Conservation (phyloP, 192 early-diverging fungal species). For the Umbelopsis sp. region DNA sequence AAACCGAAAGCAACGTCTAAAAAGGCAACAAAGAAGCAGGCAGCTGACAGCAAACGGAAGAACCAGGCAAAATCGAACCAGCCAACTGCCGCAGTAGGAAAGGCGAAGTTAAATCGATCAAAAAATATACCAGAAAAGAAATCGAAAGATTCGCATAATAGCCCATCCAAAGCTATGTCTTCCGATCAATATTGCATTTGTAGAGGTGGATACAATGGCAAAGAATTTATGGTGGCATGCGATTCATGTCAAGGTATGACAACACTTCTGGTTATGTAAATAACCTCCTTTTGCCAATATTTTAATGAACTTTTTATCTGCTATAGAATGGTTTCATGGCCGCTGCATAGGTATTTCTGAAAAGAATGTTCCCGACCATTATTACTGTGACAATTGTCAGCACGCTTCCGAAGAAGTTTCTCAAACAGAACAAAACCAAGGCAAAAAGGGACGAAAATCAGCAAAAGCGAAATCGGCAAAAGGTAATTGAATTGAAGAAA, state of each 20-base stretch:
- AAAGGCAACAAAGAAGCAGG: conserved; percentile 6
- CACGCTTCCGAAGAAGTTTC: conserved; percentile 20
- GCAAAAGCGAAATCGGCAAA: background rate
- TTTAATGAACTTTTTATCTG: background rate
- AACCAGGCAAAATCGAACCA: conserved; percentile 2
- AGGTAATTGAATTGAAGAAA: background rate
- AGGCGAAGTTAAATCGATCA: background rate
- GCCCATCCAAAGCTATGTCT: background rate
- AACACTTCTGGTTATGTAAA: background rate
- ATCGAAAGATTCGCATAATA: background rate
- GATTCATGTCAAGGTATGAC: conserved; percentile 52
- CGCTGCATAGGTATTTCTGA: conserved; percentile 50
- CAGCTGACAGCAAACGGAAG: background rate
- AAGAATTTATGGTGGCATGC: conserved; percentile 60
- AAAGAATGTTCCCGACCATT: conserved; percentile 32
- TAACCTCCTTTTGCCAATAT: background rate
- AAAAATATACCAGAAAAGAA: conserved; percentile 21
- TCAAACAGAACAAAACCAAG: background rate
- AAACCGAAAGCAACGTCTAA: conserved; percentile 12
- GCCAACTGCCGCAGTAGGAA: background rate
- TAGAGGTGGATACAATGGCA: conserved; percentile 52
- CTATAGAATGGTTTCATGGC: conserved; percentile 62
- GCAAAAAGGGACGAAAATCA: background rate
- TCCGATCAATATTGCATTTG: conserved; percentile 51
- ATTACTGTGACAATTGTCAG: conserved; percentile 30